These are phyloP conservation scores for Jacaranda mimosifolia DNA, from an alignment of 257 asterid genomes.

Conservation along the genomic window DNA sequence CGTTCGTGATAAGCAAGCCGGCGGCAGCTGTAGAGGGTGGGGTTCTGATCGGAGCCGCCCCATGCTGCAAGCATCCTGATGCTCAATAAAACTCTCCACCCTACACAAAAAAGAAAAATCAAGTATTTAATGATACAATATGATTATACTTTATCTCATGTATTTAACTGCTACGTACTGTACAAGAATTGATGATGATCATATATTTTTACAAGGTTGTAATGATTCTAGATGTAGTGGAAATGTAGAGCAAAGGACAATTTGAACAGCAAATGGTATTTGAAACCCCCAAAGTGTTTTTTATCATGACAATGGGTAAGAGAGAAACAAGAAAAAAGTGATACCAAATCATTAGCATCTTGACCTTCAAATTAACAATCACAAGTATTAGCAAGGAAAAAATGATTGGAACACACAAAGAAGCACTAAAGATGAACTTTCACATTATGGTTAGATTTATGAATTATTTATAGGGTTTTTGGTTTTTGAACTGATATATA, in stretches of 20 bases:
- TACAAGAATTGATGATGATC: background rate
- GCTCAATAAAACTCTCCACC: slow-evolving; percentile 89
- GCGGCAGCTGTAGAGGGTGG: slow-evolving; percentile 47
- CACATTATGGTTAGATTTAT: background rate
- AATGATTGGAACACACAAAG: slow-evolving; percentile 4
- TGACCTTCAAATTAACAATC: slow-evolving; percentile 33
- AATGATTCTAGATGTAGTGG: slow-evolving; percentile 43
- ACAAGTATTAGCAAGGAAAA: background rate
- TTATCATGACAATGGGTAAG: slow-evolving; percentile 23
- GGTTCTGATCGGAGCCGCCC: slow-evolving; percentile 54
- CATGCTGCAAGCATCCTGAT: slow-evolving; percentile 69
- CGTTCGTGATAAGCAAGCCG: slow-evolving; percentile 54
- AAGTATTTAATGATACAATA: background rate
- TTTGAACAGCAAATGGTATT: slow-evolving; percentile 34
- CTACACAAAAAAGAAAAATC: slow-evolving; percentile 32
- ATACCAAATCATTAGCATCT: slow-evolving; percentile 39
- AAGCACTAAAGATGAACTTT: slow-evolving; percentile 9
- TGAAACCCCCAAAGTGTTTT: slow-evolving; percentile 27
- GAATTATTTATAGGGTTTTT: background rate
- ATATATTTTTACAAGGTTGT: slow-evolving; percentile 24
- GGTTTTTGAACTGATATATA: no score
- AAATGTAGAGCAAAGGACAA: slow-evolving; percentile 44
- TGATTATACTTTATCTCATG: background rate
- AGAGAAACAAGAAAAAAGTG: slow-evolving; percentile 38
- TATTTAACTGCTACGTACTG: background rate